Evolutionary conservation across 1,139 yeast species (phyloP).

Genomic region (Geotrichum candidum): DNA sequence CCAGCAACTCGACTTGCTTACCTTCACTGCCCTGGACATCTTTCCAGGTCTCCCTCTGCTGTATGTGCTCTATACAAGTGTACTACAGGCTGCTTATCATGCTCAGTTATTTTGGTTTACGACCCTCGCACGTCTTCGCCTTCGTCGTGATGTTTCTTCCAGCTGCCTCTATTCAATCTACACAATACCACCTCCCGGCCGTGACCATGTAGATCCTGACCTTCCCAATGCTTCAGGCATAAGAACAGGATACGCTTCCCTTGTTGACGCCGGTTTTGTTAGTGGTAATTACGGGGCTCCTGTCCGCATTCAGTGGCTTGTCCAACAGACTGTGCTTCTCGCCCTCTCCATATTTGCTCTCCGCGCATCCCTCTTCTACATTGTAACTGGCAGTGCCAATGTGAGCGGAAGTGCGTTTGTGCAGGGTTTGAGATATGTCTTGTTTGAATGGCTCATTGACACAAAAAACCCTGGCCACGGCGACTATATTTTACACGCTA

Average conservation of each 20-base stretch:
- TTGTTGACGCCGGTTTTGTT: constrained; percentile 10
- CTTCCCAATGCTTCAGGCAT: not conserved
- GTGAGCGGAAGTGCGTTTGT: not conserved
- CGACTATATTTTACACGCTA: constrained; percentile 3
- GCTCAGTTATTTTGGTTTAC: constrained; percentile 2
- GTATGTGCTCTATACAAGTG: constrained; percentile 14
- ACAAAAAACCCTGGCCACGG: constrained; percentile 2
- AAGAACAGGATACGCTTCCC: not conserved
- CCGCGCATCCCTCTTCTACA: constrained; percentile 2
- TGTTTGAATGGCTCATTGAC: constrained; percentile 16
- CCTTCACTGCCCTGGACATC: constrained; percentile 17
- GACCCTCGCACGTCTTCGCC: constrained; percentile 3
- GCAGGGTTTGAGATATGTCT: not conserved
- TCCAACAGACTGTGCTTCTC: constrained; percentile 15
- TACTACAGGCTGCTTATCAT: constrained; percentile 9
- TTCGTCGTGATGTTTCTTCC: constrained; percentile 1
- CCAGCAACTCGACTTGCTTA: not conserved
- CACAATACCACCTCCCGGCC: constrained; percentile 7
- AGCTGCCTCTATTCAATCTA: not conserved
- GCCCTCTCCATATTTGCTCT: constrained; percentile 7
- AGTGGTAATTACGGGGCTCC: constrained; percentile 19
- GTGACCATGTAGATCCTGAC: constrained; percentile 1
- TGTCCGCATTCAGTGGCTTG: constrained; percentile 13
- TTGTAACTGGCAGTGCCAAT: not conserved
- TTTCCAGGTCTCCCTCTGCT: constrained; percentile 19